Percentiles rank a stretch among this genome's conserved stretches.
phyloP scores from a whole-genome alignment of 345 rosid species.

The Rubroshorea leprosula region DNA sequence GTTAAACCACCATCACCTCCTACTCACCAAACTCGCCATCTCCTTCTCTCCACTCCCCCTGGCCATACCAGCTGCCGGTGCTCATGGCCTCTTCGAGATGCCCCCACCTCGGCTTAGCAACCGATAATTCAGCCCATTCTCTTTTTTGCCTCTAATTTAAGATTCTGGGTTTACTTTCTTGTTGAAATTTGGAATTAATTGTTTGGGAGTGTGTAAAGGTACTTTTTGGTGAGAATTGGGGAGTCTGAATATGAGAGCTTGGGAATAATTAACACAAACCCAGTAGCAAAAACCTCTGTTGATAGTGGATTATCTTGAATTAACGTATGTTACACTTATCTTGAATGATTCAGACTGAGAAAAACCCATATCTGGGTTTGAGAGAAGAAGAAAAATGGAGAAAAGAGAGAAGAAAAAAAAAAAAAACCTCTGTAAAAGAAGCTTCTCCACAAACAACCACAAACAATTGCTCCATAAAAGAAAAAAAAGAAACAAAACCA shows the following conservation, averaged over 20 bases:
- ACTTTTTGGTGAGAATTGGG: slow-evolving; percentile 85
- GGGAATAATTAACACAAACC: no score
- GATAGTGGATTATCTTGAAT: slow-evolving; percentile 78
- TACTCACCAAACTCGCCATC: slow-evolving; percentile 26
- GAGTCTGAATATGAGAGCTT: no score
- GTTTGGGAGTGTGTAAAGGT: slow-evolving; percentile 36
- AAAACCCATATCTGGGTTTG: no score
- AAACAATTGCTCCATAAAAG: no score
- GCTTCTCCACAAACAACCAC: no score
- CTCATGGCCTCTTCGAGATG: slow-evolving; percentile 71
- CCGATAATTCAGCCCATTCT: slow-evolving; percentile 22
- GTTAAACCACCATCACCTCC: slow-evolving; percentile 39
- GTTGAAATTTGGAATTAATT: slow-evolving; percentile 9
- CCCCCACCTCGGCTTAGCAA: slow-evolving; percentile 59
- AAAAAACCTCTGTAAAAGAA: no score
- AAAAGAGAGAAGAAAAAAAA: no score
- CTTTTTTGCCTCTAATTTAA: background rate
- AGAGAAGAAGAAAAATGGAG: no score
- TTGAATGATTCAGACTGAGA: no score
- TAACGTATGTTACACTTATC: no score
- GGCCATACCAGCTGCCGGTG: slow-evolving; percentile 21
- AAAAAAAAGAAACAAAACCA: no score
- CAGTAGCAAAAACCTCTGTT: slow-evolving; percentile 89
- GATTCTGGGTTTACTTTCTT: no score
- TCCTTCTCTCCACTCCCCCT: slow-evolving; percentile 8